Conservation (phyloP, 345 rosid genomes). For the Populus simonii region DNA sequence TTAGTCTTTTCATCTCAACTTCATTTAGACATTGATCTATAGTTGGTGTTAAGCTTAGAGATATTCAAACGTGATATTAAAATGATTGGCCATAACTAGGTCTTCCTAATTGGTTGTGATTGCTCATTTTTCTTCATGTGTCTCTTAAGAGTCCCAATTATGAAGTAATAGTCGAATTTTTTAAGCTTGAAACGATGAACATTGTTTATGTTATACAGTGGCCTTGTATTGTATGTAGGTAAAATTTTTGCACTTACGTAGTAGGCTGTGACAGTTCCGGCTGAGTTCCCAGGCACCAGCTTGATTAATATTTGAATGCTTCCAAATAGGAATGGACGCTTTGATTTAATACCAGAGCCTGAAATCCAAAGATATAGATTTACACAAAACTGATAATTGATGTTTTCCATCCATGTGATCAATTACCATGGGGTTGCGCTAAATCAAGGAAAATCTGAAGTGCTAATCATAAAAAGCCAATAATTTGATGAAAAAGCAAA, state of each 20-base stretch:
- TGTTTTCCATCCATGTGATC: background rate
- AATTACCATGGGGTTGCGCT: background rate
- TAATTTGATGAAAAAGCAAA: background rate
- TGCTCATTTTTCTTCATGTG: background rate
- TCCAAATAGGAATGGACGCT: slow-evolving; percentile 61
- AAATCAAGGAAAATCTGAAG: background rate
- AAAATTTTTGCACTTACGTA: slow-evolving; percentile 37
- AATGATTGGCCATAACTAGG: background rate
- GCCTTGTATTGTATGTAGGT: background rate
- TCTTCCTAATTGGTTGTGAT: background rate
- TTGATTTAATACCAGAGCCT: slow-evolving; percentile 64
- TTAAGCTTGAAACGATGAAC: background rate
- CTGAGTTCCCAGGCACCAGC: slow-evolving; percentile 78
- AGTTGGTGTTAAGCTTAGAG: background rate
- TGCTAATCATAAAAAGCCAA: background rate
- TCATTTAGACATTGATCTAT: background rate
- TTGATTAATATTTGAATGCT: slow-evolving; percentile 77
- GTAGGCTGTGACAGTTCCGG: slow-evolving; percentile 74
- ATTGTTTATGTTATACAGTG: background rate
- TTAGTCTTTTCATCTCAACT: background rate
- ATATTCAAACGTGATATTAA: background rate
- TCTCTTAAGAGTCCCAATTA: background rate
- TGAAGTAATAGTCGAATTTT: background rate
- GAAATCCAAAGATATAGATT: background rate
- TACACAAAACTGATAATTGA: background rate